These are phyloP conservation scores for Linum usitatissimum DNA, from an alignment of 345 rosid species.

Conservation along the genomic window DNA sequence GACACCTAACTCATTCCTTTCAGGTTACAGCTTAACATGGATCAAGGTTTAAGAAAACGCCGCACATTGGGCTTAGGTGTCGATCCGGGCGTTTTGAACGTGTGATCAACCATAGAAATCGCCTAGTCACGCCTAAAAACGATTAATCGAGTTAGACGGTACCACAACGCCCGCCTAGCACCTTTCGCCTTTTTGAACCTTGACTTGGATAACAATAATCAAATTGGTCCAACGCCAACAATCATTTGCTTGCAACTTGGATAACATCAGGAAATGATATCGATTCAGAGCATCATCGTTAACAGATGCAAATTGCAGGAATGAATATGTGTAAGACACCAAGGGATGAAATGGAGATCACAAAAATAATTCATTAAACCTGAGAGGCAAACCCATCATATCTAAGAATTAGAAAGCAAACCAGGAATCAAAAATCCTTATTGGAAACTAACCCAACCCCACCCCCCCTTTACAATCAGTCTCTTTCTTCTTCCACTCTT, in stretches of 20 bases:
- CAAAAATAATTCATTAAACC: constrained; percentile 20
- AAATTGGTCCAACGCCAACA: too few relatives aligned
- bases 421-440: constrained; percentile 38
- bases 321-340: constrained; percentile 13
- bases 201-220: too few relatives aligned
- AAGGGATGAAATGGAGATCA: constrained; percentile 5
- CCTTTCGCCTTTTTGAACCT: too few relatives aligned
- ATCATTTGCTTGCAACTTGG: not conserved
- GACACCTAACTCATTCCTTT: not conserved
- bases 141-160: too few relatives aligned
- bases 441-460: constrained; percentile 31
- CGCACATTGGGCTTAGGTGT: too few relatives aligned
- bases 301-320: not conserved
- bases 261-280: too few relatives aligned
- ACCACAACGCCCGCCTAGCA: too few relatives aligned
- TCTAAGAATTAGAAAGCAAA: constrained; percentile 28
- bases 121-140: too few relatives aligned
- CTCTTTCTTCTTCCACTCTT: constrained; percentile 4
- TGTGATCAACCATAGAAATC: too few relatives aligned
- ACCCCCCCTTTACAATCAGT: constrained; percentile 53
- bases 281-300: too few relatives aligned
- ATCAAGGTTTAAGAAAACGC: too few relatives aligned
- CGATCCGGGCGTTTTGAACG: too few relatives aligned
- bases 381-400: constrained; percentile 22
- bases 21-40: not conserved